Evolutionary conservation across 108 stramenopile genomes (phyloP).

Genomic region (Schizochytrium sp.): DNA sequence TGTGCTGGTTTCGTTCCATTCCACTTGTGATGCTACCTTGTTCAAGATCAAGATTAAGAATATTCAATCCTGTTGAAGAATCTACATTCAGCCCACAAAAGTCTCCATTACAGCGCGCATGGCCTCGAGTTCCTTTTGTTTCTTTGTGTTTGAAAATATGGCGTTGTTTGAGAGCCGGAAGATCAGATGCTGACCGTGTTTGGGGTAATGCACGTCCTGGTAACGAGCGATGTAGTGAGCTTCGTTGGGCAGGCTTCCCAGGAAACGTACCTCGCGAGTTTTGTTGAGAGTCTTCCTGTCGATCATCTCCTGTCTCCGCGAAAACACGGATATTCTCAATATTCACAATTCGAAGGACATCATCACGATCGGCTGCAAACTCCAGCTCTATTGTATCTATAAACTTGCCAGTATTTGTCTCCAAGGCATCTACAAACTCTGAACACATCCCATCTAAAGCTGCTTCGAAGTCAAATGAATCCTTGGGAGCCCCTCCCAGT

Average conservation of each 20-base stretch:
- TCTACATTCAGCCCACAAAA: constrained; percentile 27
- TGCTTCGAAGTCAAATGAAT: constrained; percentile 30
- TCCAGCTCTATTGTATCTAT: not conserved
- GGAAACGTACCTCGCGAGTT: not conserved
- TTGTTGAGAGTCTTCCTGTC: not conserved
- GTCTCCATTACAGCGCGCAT: constrained; percentile 17
- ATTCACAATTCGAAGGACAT: constrained; percentile 13
- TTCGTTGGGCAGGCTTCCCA: not conserved
- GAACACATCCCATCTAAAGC: constrained; percentile 11
- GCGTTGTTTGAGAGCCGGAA: not conserved
- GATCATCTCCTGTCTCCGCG: not conserved
- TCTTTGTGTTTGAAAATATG: no score
- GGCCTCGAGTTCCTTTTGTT: no score
- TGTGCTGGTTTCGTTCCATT: no score
- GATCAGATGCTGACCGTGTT: not conserved
- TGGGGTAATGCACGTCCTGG: not conserved
- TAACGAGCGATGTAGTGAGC: not conserved
- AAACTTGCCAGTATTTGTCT: not conserved
- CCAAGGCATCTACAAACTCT: constrained; percentile 32
- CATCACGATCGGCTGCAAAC: constrained; percentile 27
- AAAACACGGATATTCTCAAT: not conserved
- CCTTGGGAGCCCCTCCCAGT: constrained; percentile 16
- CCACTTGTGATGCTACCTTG: no score
- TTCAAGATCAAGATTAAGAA: not conserved
- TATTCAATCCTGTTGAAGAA: not conserved